These are phyloP conservation scores for Telopea speciosissima DNA, from an alignment of 177 flowering plant genomes.

Conservation along the genomic window DNA sequence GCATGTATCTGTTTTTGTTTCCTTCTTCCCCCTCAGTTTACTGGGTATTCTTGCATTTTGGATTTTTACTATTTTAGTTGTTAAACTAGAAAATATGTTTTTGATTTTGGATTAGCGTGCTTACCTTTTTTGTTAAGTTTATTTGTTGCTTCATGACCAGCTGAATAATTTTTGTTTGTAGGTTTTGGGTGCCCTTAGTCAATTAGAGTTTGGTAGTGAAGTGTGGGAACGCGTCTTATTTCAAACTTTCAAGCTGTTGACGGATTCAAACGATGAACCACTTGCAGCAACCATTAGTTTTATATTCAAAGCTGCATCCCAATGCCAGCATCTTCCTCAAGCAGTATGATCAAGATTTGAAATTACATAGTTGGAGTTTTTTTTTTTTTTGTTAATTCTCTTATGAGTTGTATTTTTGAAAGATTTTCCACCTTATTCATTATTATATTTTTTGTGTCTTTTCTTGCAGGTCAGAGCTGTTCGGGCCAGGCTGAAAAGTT, in stretches of 20 bases:
- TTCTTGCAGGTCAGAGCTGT: slow-evolving; percentile 70
- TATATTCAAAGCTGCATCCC: slow-evolving; percentile 79
- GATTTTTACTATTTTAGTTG: background rate
- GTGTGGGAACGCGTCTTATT: slow-evolving; percentile 76
- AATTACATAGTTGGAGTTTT: slow-evolving; percentile 5
- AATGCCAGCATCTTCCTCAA: slow-evolving; percentile 86
- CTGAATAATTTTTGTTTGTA: slow-evolving; percentile 18
- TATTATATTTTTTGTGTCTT: slow-evolving; percentile 13
- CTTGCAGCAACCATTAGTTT: slow-evolving; percentile 76
- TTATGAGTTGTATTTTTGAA: slow-evolving; percentile 6
- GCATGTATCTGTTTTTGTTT: slow-evolving; percentile 3
- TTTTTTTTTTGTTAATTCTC: slow-evolving; percentile 4
- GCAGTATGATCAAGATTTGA: slow-evolving; percentile 49
- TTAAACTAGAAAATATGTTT: background rate
- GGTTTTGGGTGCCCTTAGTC: slow-evolving; percentile 90
- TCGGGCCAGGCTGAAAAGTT: slow-evolving; percentile 62
- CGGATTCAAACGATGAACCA: slow-evolving; percentile 69
- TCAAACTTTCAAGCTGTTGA: slow-evolving; percentile 60
- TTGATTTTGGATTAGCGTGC: too few species aligned
- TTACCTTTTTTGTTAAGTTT: background rate
- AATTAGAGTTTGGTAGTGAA: slow-evolving; percentile 81
- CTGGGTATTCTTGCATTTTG: background rate
- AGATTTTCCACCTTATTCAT: background rate
- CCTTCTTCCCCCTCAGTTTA: too few species aligned
- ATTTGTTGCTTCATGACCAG: background rate